phyloP scores from a whole-genome alignment of 176 grass and related monocot species.

The Musa acuminata region DNA sequence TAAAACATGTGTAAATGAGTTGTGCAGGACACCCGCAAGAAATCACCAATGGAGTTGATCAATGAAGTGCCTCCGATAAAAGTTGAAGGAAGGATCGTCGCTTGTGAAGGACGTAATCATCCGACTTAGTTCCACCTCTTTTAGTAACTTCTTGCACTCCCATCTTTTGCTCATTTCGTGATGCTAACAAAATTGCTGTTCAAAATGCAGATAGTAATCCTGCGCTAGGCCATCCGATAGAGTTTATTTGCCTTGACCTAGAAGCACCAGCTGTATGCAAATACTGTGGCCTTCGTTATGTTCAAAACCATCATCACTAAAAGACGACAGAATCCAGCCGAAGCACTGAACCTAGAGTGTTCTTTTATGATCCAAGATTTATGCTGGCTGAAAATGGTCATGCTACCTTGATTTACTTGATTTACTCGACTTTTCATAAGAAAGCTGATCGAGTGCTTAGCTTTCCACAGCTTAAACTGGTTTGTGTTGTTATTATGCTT shows the following conservation, averaged over 20 bases:
- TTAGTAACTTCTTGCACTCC: slow-evolving; percentile 1
- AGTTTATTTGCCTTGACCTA: slow-evolving; percentile 88
- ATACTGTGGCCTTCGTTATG: slow-evolving; percentile 90
- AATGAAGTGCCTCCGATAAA: slow-evolving; percentile 72
- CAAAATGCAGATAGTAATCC: slow-evolving; percentile 36
- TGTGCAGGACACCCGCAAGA: slow-evolving; percentile 76
- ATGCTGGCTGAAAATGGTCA: too few species aligned
- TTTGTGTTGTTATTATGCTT: background rate
- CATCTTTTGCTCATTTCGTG: background rate
- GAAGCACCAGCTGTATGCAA: slow-evolving; percentile 77
- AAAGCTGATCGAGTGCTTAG: background rate
- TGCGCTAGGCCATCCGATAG: slow-evolving; percentile 84
- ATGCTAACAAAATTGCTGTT: background rate
- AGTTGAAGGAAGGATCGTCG: slow-evolving; percentile 65
- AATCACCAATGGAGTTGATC: slow-evolving; percentile 98
- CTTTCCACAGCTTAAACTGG: background rate
- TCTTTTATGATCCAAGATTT: background rate
- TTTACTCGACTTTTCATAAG: too few species aligned
- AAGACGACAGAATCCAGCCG: background rate
- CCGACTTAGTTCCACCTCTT: slow-evolving; percentile 1
- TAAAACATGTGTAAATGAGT: background rate
- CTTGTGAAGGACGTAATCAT: slow-evolving; percentile 79
- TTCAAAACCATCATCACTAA: slow-evolving; percentile 71
- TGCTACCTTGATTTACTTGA: too few species aligned
- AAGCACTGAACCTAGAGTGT: background rate